Conservation (phyloP, 768 basidiomycete species). For the Termitomyces heimii region DNA sequence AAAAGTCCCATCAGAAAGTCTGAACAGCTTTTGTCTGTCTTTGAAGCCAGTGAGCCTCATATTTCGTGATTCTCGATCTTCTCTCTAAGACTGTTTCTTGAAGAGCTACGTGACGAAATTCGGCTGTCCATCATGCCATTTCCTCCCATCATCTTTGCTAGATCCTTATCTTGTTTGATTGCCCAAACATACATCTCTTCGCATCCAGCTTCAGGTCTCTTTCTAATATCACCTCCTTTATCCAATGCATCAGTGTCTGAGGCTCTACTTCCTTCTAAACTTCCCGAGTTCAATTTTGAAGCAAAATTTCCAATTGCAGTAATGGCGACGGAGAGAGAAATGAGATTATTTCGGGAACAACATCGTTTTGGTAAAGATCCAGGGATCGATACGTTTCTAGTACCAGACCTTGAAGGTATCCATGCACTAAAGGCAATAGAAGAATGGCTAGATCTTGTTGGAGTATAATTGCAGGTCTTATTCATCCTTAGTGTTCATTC, state of each 20-base stretch:
- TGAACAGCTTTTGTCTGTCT: constrained; percentile 28
- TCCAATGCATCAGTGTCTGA: constrained; percentile 29
- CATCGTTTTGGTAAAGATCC: constrained; percentile 36
- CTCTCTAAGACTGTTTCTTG: not conserved
- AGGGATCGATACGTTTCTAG: constrained; percentile 31
- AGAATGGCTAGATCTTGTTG: constrained; percentile 50
- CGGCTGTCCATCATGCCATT: constrained; percentile 41
- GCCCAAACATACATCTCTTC: constrained; percentile 67
- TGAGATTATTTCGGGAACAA: constrained; percentile 24
- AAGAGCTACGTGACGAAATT: constrained; percentile 39
- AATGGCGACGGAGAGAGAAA: constrained; percentile 29
- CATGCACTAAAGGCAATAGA: constrained; percentile 37
- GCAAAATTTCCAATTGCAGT: constrained; percentile 57
- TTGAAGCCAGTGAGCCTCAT: constrained; percentile 31
- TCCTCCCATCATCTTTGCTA: constrained; percentile 52
- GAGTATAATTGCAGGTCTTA: constrained; percentile 28
- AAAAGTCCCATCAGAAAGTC: constrained; percentile 16
- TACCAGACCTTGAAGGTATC: constrained; percentile 28
- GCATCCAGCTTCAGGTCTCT: constrained; percentile 54
- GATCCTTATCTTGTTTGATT: constrained; percentile 43
- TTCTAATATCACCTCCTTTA: constrained; percentile 53
- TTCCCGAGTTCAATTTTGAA: constrained; percentile 55
- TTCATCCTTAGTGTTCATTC: not conserved
- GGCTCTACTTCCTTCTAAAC: constrained; percentile 24
- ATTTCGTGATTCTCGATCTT: not conserved